A percentile compares a stretch with the other conserved stretches of the same genome.
phyloP scores from a whole-genome alignment of 345 rosid species.

The Kernera saxatilis region DNA sequence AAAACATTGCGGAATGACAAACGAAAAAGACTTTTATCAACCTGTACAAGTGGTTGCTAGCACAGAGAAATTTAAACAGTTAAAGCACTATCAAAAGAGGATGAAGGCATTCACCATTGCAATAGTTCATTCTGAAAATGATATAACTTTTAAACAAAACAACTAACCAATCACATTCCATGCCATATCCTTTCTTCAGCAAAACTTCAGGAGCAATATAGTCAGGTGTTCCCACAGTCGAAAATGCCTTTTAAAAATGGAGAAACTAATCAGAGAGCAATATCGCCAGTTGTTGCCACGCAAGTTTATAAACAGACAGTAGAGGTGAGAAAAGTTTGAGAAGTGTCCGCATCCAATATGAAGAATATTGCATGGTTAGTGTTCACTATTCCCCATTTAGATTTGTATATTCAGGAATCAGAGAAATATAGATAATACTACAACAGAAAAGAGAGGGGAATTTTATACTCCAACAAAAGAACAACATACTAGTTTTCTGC shows the following conservation, averaged over 20 bases:
- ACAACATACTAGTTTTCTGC: conserved; percentile 76
- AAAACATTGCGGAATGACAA: conserved; percentile 8
- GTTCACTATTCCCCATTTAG: background rate
- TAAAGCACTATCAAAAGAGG: background rate
- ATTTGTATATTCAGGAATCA: background rate
- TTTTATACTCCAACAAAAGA: background rate
- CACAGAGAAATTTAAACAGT: background rate
- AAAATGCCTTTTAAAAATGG: conserved; percentile 63
- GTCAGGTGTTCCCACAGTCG: conserved; percentile 96
- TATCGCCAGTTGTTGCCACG: background rate
- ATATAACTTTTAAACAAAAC: conserved; percentile 9
- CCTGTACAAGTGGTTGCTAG: background rate
- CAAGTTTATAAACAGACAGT: background rate
- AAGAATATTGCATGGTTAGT: background rate
- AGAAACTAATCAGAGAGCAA: conserved; percentile 8
- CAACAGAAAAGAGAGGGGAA: background rate
- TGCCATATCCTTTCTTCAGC: conserved; percentile 96
- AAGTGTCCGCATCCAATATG: background rate
- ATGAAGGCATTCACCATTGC: background rate
- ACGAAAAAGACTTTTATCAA: conserved; percentile 8
- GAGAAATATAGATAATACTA: background rate
- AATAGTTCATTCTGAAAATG: conserved; percentile 1
- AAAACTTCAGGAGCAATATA: conserved; percentile 97
- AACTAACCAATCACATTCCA: conserved; percentile 97
- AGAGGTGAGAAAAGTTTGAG: conserved; percentile 2